A percentile compares a stretch with the other conserved stretches of the same genome.
These are phyloP conservation scores for Tylopilus sp. DNA, from an alignment of 768 basidiomycete species.

Conservation along the genomic window DNA sequence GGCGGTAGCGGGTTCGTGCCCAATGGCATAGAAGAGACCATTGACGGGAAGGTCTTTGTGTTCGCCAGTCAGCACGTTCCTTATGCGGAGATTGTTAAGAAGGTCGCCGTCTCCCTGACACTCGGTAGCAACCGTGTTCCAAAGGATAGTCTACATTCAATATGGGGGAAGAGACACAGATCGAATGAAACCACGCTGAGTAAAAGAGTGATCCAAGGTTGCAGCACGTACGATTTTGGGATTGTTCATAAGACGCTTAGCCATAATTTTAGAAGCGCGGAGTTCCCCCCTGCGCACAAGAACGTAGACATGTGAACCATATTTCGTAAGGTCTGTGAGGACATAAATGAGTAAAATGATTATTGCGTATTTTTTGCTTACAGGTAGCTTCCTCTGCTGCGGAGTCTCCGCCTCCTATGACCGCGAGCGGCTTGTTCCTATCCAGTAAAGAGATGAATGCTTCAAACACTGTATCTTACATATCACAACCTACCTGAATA, in stretches of 20 bases:
- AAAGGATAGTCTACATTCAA: constrained; percentile 64
- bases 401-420: constrained; percentile 97
- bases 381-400: constrained; percentile 98
- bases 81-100: constrained; percentile 78
- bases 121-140: constrained; percentile 92
- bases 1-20: constrained; percentile 89
- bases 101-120: constrained; percentile 95
- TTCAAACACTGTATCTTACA: not conserved
- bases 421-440: constrained; percentile 92
- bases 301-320: constrained; percentile 95
- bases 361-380: constrained; percentile 35
- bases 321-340: constrained; percentile 80
- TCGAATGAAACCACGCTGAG: not conserved
- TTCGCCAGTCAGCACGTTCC: constrained; percentile 77
- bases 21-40: constrained; percentile 95
- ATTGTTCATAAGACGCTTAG: constrained; percentile 83
- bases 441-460: not conserved
- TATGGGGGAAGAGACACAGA: not conserved
- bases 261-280: constrained; percentile 98
- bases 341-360: not conserved
- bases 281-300: constrained; percentile 91
- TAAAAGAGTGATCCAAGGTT: not conserved
- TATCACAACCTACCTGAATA: constrained; percentile 64
- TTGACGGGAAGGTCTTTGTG: constrained; percentile 82
- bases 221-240: constrained; percentile 74